Evolutionary conservation across 169 alveolate species (phyloP).

Genomic region (Cryptosporidium ryanae): DNA sequence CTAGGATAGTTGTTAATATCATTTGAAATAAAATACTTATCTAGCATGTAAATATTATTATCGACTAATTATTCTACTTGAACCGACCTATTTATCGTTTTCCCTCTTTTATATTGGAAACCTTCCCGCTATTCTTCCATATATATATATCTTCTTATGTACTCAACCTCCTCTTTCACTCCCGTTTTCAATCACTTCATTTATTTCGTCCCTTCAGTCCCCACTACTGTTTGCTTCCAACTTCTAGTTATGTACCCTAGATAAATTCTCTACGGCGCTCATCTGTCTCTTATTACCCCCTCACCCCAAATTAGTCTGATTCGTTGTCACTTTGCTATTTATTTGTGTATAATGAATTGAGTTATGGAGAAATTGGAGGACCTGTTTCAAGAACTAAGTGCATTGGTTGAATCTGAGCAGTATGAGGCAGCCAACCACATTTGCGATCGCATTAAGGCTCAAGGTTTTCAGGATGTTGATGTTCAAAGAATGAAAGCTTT

Average conservation of each 20-base stretch:
- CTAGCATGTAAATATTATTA: neutral
- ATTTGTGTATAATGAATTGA: constrained; percentile 12
- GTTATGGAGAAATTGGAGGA: constrained; percentile 33
- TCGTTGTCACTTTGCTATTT: neutral
- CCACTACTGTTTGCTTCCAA: neutral
- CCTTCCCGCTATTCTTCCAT: neutral
- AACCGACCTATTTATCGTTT: neutral
- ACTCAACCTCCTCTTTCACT: too few species aligned
- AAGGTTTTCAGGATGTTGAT: constrained; percentile 37
- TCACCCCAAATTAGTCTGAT: neutral
- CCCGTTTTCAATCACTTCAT: too few species aligned
- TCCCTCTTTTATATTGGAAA: neutral
- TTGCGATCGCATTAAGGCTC: constrained; percentile 34
- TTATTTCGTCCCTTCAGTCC: too few species aligned
- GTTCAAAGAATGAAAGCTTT: constrained; percentile 55
- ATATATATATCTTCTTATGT: neutral
- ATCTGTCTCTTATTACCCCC: constrained; percentile 32
- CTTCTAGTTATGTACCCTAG: neutral
- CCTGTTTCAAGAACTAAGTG: constrained; percentile 38
- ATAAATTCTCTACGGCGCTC: neutral
- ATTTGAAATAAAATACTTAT: too few species aligned
- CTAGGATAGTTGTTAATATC: too few species aligned
- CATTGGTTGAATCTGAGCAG: constrained; percentile 62
- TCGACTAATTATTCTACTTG: neutral
- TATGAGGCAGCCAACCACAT: constrained; percentile 59